Evolutionary conservation across 768 basidiomycete genomes (phyloP).

Genomic region (Baorangia bicolor): DNA sequence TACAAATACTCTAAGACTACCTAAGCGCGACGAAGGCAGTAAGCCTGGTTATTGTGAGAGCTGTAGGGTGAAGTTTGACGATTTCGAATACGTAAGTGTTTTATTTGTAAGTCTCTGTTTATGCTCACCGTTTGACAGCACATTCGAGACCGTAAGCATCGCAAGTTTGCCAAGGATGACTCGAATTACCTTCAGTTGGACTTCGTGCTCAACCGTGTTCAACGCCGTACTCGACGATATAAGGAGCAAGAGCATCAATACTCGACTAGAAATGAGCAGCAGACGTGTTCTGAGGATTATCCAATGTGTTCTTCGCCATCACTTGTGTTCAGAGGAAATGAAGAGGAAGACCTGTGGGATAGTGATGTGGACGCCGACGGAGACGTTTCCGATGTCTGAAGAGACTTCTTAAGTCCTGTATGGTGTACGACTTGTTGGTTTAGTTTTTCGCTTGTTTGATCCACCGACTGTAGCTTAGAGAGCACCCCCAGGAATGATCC

Average conservation of each 20-base stretch:
- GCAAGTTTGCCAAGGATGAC: conserved; percentile 75
- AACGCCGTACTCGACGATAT: conserved; percentile 38
- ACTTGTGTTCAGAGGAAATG: background rate
- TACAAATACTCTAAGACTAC: conserved; percentile 72
- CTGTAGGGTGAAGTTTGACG: conserved; percentile 85
- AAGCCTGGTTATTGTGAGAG: conserved; percentile 99
- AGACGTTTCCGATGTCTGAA: conserved; percentile 23
- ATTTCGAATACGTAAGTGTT: conserved; percentile 69
- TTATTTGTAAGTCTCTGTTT: background rate
- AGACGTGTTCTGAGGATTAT: conserved; percentile 19
- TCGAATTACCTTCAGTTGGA: conserved; percentile 82
- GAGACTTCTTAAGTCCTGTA: conserved; percentile 2
- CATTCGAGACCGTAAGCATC: conserved; percentile 66
- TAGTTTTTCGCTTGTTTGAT: conserved; percentile 14
- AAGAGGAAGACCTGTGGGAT: conserved; percentile 26
- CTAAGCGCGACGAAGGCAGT: conserved; percentile 78
- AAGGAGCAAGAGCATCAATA: conserved; percentile 26
- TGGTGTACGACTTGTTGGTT: conserved; percentile 22
- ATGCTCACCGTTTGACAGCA: conserved; percentile 51
- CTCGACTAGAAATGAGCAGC: conserved; percentile 8
- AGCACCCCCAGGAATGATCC: background rate
- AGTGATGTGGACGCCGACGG: conserved; percentile 17
- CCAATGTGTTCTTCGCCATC: conserved; percentile 24
- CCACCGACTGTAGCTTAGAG: conserved; percentile 25
- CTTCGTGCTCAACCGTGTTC: conserved; percentile 62